These are phyloP conservation scores for Trebouxia gelatinosa DNA, from an alignment of 163 green algal genomes.

Conservation along the genomic window DNA sequence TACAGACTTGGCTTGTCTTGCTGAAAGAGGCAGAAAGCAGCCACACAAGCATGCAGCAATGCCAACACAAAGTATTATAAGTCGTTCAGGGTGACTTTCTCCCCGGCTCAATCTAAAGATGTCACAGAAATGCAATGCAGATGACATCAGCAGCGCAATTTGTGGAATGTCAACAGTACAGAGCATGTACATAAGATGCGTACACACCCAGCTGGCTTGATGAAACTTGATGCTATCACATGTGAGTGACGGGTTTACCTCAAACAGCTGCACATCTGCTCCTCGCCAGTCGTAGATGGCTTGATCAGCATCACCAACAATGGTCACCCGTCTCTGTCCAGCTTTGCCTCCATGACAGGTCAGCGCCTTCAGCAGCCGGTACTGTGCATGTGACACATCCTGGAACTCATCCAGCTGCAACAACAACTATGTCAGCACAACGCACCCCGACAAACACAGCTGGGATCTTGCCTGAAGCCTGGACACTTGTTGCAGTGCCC, in stretches of 20 bases:
- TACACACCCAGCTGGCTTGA: not conserved
- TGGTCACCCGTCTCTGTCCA: conserved; percentile 47
- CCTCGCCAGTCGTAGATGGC: conserved; percentile 70
- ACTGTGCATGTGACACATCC: conserved; percentile 2
- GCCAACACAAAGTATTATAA: not conserved
- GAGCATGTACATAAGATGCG: not conserved
- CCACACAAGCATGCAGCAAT: no score
- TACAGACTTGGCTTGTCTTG: no score
- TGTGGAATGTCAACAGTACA: not conserved
- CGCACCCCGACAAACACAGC: no score
- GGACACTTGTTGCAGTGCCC: no score
- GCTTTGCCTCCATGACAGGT: not conserved
- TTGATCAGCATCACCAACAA: conserved; percentile 74
- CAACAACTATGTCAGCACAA: no score
- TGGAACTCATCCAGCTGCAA: conserved; percentile 22
- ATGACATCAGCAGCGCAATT: not conserved
- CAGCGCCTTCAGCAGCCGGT: not conserved
- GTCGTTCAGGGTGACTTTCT: not conserved
- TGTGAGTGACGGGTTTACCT: not conserved
- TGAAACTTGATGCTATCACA: not conserved
- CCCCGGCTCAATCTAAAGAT: not conserved
- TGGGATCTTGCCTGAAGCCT: no score
- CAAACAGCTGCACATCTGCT: conserved; percentile 38
- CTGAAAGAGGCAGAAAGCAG: no score
- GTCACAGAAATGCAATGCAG: no score